Evolutionary conservation across 2,329 filamentous ascomycete species (phyloP), one percentile per base, ranked within the genome.

Genomic region (Thielaviopsis punctulata): DNA sequence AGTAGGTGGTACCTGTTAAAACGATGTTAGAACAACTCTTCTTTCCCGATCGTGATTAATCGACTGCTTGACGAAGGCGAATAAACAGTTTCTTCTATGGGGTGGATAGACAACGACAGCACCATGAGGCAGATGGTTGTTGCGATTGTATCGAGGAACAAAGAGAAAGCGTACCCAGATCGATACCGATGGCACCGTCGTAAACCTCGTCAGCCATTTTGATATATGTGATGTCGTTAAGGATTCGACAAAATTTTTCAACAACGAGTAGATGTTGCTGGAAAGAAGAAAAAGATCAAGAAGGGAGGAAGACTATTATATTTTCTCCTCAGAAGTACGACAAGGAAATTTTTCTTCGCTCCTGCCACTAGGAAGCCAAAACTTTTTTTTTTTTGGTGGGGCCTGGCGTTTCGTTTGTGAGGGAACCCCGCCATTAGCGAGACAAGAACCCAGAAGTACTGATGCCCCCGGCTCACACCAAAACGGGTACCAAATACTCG

Each of bases 181-280:
- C 74, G 71, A 95, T 95, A 80, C 88, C 88, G 63, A 95, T 89
- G 81, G 92, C 92, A 85, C 92, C 92, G 71, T 98, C 92, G 73
- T 96, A 98, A 65, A 93, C 82, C 82, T 95, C 90, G 72, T 95
- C 88, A 70, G 86, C 82, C 90, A 95, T 95, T 62, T 62, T 60
- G 53, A 53, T 55, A 24, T 51, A 52, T 45, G 55, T 55, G 53
- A 46, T 55, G 53, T 55, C 53, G 53, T 55, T 47, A 55, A 52
- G 48, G 52, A 50, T 52, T 54, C 53, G 49, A 55, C 49, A 55
- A 51, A 55, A 49, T 41, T 49, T 52, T 55, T n/a, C 53, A 55
- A 55, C 49, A 55, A 55, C 53, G 56, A 56, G 57, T 53, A 57
- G 54, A 53, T 51, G 52, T 57, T 54, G 54, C 47, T 51, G 45